Conservation (phyloP, 176 grass and related monocot species). For the Oropetium thomaeum region DNA sequence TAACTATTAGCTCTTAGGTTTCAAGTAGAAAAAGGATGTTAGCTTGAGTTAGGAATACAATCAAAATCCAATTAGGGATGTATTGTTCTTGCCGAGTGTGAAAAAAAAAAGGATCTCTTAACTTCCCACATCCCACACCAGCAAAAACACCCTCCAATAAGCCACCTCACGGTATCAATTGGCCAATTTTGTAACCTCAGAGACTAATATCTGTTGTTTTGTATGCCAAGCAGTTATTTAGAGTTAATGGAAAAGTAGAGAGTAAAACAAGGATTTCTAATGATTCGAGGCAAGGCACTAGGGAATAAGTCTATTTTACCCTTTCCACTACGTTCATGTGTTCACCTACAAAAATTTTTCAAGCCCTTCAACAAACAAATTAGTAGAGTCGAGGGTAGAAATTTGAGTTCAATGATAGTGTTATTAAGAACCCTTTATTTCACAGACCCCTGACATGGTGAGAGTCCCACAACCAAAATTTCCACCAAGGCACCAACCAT, state of each 20-base stretch:
- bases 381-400: background rate
- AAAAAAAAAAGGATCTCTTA: background rate
- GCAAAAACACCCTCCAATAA: background rate
- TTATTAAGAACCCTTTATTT: background rate
- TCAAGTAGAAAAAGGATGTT: background rate
- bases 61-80: background rate
- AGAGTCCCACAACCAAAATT: background rate
- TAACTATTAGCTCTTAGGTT: background rate
- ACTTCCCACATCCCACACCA: background rate
- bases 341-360: background rate
- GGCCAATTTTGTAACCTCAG: background rate
- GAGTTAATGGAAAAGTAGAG: background rate
- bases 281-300: background rate
- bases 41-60: background rate
- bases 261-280: background rate
- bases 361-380: background rate
- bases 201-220: background rate
- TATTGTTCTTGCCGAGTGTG: background rate
- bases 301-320: background rate
- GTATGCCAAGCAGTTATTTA: background rate
- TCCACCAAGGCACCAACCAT: background rate
- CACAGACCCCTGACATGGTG: background rate
- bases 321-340: background rate
- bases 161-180: background rate
- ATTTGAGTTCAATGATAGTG: background rate